phyloP scores from a whole-genome alignment of 495 filamentous ascomycete genomes.

The Hypoxylon cercidicola region DNA sequence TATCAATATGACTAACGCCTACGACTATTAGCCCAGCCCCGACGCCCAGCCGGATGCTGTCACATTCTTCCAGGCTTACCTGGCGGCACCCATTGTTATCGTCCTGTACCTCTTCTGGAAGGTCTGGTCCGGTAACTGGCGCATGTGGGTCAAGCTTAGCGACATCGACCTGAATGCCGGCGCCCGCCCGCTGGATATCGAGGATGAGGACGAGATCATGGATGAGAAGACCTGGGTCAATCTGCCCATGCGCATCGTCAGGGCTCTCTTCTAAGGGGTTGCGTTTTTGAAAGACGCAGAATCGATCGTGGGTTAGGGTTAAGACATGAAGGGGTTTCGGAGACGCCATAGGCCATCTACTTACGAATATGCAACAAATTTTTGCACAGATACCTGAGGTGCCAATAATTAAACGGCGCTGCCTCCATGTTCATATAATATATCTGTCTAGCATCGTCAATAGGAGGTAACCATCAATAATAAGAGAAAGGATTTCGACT shows the following conservation, averaged over 20 bases:
- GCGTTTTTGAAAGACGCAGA: background rate
- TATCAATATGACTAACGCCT: constrained; percentile 25
- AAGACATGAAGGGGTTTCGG: background rate
- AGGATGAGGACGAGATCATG: constrained; percentile 34
- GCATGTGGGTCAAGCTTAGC: constrained; percentile 67
- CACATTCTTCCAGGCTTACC: constrained; percentile 73
- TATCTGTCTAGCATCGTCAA: too few relatives aligned
- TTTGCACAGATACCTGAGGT: too few relatives aligned
- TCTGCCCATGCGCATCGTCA: constrained; percentile 44
- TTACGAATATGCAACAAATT: too few relatives aligned
- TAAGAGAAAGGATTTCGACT: too few relatives aligned
- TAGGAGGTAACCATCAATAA: too few relatives aligned
- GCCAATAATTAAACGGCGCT: too few relatives aligned
- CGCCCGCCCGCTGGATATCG: constrained; percentile 36
- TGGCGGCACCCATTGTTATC: constrained; percentile 69
- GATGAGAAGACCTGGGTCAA: constrained; percentile 48
- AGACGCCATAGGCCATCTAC: too few relatives aligned
- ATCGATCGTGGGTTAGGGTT: background rate
- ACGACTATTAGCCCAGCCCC: constrained; percentile 60
- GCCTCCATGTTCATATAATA: too few relatives aligned
- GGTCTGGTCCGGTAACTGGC: constrained; percentile 70
- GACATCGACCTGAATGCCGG: constrained; percentile 53
- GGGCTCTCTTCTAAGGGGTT: constrained; percentile 46
- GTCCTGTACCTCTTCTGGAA: constrained; percentile 58
- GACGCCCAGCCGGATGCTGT: constrained; percentile 58